These are phyloP conservation scores for Allium fistulosum DNA, from an alignment of 106 monocot genomes.

Conservation along the genomic window DNA sequence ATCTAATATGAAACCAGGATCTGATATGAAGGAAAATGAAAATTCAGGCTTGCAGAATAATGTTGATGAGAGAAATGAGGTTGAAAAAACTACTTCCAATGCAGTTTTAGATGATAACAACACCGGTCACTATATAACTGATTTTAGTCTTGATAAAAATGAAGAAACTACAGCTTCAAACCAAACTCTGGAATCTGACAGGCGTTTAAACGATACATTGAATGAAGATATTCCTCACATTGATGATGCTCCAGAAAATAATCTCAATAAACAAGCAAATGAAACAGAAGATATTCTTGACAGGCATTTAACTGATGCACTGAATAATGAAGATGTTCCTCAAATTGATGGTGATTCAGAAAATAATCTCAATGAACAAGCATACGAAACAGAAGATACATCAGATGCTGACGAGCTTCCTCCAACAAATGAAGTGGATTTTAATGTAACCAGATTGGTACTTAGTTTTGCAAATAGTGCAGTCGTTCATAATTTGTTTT, in stretches of 20 bases:
- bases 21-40: constrained; percentile 16
- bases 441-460: constrained; percentile 61
- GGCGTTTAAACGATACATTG: constrained; percentile 1
- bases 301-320: too few species aligned
- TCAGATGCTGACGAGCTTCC: constrained; percentile 52
- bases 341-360: constrained; percentile 11
- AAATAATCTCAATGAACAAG: constrained; percentile 24
- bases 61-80: constrained; percentile 11
- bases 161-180: constrained; percentile 11
- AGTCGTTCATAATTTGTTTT: constrained; percentile 71
- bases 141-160: constrained; percentile 15
- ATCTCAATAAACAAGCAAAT: constrained; percentile 27
- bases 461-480: constrained; percentile 58
- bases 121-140: background rate
- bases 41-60: background rate
- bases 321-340: constrained; percentile 19
- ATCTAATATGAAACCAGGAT: constrained; percentile 6
- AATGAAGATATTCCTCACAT: constrained; percentile 18
- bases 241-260: constrained; percentile 17
- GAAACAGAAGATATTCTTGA: constrained; percentile 38
- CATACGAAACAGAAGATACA: constrained; percentile 36
- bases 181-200: constrained; percentile 8
- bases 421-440: constrained; percentile 74
- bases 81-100: constrained; percentile 15
- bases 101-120: constrained; percentile 6